Evolutionary conservation across 352 stramenopile species (phyloP).

Genomic region (Nothophytophthora sp.): DNA sequence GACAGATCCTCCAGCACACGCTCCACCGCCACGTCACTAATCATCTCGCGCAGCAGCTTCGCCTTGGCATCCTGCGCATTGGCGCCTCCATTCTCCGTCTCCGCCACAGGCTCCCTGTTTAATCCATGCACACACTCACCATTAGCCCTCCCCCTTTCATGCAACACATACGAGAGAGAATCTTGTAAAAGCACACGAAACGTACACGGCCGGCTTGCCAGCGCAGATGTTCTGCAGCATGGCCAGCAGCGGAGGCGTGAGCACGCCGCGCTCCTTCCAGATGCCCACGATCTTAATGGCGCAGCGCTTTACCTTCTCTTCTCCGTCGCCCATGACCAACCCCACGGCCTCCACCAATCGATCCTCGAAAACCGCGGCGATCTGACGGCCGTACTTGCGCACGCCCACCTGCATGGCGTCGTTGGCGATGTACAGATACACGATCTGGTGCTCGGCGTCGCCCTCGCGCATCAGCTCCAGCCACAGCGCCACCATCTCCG

Average conservation of each 20-base stretch:
- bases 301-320: constrained; percentile 86
- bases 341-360: constrained; percentile 59
- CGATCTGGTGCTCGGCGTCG: constrained; percentile 74
- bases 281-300: constrained; percentile 87
- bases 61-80: constrained; percentile 28
- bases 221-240: constrained; percentile 79
- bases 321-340: constrained; percentile 63
- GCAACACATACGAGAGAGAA: not conserved
- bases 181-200: too few species aligned
- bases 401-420: constrained; percentile 85
- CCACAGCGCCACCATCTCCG: constrained; percentile 71
- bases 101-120: constrained; percentile 30
- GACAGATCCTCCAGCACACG: constrained; percentile 65
- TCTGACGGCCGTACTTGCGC: constrained; percentile 77
- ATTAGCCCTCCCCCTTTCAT: not conserved
- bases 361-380: constrained; percentile 60
- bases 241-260: constrained; percentile 49
- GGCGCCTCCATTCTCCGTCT: constrained; percentile 23
- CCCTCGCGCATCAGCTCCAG: constrained; percentile 43
- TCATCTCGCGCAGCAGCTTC: constrained; percentile 39
- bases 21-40: constrained; percentile 41
- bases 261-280: constrained; percentile 79
- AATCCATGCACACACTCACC: constrained; percentile 6
- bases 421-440: constrained; percentile 85
- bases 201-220: constrained; percentile 63